These are phyloP conservation scores for Porogramme epimiltina DNA, from an alignment of 1,284 basidiomycete genomes.

Conservation along the genomic window DNA sequence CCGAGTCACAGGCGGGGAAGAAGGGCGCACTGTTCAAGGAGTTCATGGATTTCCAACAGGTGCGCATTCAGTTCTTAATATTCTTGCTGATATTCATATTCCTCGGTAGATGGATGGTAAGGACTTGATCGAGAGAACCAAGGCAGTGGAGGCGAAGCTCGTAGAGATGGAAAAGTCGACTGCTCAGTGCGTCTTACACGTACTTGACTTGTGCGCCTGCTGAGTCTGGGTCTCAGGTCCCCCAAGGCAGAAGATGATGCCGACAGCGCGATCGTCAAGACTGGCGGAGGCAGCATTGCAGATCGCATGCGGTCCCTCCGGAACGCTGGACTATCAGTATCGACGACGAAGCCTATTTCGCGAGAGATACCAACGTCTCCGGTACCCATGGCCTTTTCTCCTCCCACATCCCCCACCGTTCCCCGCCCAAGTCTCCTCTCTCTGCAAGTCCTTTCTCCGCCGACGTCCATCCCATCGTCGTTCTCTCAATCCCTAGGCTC, in stretches of 20 bases:
- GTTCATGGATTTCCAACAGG: conserved; percentile 60
- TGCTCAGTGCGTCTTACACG: conserved; percentile 37
- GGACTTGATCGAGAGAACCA: conserved; percentile 50
- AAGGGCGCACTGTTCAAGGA: conserved; percentile 56
- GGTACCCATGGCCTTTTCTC: conserved; percentile 20
- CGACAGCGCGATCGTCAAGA: conserved; percentile 39
- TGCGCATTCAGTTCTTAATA: conserved; percentile 32
- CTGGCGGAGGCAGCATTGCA: conserved; percentile 58
- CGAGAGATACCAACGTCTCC: conserved; percentile 38
- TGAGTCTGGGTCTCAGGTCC: conserved; percentile 5
- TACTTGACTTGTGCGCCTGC: conserved; percentile 7
- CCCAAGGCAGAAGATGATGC: conserved; percentile 12
- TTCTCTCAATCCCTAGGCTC: conserved; percentile 31
- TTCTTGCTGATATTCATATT: not conserved
- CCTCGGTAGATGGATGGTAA: conserved; percentile 49
- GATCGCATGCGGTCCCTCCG: conserved; percentile 75
- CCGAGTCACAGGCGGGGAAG: conserved; percentile 45
- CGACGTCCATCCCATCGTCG: conserved; percentile 29
- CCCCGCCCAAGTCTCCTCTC: conserved; percentile 25
- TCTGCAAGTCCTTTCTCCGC: conserved; percentile 29
- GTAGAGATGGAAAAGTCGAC: conserved; percentile 53
- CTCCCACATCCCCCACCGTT: conserved; percentile 12
- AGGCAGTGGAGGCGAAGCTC: conserved; percentile 59
- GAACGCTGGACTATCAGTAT: conserved; percentile 59
- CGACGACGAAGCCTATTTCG: conserved; percentile 50